Base-by-base conservation (phyloP, 2,329 filamentous ascomycete species). In the Corniculantispora saksenae region DNA sequence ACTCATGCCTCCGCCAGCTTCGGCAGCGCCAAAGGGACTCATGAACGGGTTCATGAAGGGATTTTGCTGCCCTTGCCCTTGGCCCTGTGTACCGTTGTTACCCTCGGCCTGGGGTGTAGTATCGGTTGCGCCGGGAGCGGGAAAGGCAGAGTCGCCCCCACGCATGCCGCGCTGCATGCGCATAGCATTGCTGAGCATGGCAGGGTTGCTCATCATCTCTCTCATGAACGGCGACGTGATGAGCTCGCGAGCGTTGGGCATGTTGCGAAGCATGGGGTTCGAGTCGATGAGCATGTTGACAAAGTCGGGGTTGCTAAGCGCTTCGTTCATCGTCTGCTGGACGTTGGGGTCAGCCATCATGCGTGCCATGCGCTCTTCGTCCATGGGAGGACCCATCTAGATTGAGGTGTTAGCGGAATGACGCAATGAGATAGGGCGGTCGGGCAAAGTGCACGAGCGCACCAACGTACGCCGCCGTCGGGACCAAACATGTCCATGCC, bases 281-380 rank as follows among this genome's bases (percentile, higher is more conserved):
- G 91, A 88, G 72, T 95, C 88, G 71, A 99, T 93, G 86, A 98
- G 92, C 86, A 96, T 92, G 74, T 98, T 93, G 74, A 98, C 86
- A 71, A 99, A 91, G 21, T 89, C 87, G n/a, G 95, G 94, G 78
- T 98, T 98, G 77, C 94, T 92, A 76, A 99, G 90, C 43, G 94
- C 93, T 79, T 97, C 94, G 77, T 95, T 97, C 87, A 99, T 91
- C 63, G 90, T 89, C 69, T 93, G 90, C 68, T 92, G 88, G 64
- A 97, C 89, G 74, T 92, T 90, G 25, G 95, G 95, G 74, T 98
- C 93, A 67, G 91, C 89, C 72, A 99, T 89, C 87, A 97, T 91
- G 69, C 89, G 86, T 64, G 93, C 86, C 76, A 99, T 87, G 66
- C 91, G 85, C 65, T 97, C 94, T 66, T 93, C 87, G 74, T 88